Percentiles rank a stretch among this genome's conserved stretches.
These are phyloP conservation scores for Xylaria bambusicola DNA, from an alignment of 495 filamentous ascomycete genomes.

Conservation along the genomic window DNA sequence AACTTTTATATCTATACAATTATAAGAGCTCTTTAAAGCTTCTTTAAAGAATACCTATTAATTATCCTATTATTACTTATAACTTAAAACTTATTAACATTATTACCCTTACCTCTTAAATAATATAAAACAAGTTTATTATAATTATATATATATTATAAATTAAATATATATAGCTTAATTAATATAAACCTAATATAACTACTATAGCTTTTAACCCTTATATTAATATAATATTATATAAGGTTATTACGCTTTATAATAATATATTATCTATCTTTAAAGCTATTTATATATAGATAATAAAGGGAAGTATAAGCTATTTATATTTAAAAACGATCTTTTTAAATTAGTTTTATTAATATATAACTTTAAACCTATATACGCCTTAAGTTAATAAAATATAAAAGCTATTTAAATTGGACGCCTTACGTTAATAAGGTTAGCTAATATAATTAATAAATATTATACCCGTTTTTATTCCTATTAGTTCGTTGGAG, in stretches of 20 bases:
- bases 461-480: neutral
- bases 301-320: neutral
- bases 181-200: neutral
- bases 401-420: neutral
- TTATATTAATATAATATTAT: neutral
- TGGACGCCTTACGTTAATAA: neutral
- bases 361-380: neutral
- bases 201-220: neutral
- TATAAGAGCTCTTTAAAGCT: no score
- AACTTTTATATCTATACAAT: no score
- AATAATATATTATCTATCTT: neutral
- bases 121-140: no score
- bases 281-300: neutral
- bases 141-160: neutral
- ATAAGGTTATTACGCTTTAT: neutral
- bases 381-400: neutral
- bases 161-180: neutral
- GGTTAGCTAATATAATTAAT: neutral
- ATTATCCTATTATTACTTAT: no score
- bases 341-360: neutral
- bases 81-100: no score
- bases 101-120: no score
- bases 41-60: no score
- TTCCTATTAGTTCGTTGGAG: neutral
- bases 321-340: conserved; percentile 2